Conservation (phyloP, 441 rosid genomes). For the Arabidopsis hybrid region DNA sequence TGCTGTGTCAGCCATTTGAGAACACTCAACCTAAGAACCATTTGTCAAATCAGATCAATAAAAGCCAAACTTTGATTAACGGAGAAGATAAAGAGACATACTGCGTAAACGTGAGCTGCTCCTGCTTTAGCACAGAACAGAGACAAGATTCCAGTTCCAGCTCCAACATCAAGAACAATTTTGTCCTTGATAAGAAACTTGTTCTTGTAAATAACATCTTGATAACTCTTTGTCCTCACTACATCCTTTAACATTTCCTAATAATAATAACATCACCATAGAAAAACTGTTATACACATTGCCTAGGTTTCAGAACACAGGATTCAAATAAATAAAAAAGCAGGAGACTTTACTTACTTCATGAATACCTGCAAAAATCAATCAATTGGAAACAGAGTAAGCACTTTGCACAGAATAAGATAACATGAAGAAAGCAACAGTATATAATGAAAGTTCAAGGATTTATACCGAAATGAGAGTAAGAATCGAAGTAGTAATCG, state of each 20-base stretch:
- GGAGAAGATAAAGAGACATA: conserved; percentile 44
- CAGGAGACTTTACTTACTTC: conserved; percentile 71
- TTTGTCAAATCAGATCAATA: not conserved
- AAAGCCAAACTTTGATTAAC: not conserved
- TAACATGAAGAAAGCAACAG: not conserved
- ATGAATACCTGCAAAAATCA: conserved; percentile 73
- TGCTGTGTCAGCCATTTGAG: conserved; percentile 88
- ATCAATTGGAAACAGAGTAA: conserved; percentile 24
- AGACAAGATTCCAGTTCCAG: conserved; percentile 92
- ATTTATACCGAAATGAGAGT: conserved; percentile 82
- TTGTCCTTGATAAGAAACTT: conserved; percentile 83
- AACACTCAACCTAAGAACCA: conserved; percentile 73
- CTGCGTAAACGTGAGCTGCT: conserved; percentile 88
- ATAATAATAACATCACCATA: conserved; percentile 24
- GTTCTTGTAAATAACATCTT: conserved; percentile 84
- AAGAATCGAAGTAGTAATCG: conserved; percentile 94
- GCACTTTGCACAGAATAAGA: not conserved
- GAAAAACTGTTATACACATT: no score
- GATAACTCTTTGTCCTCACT: conserved; percentile 87
- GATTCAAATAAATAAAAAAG: not conserved
- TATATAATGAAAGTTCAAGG: not conserved
- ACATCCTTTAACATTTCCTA: conserved; percentile 94
- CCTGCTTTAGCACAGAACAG: conserved; percentile 93
- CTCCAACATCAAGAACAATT: conserved; percentile 88
- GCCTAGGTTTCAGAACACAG: not conserved